Base-by-base conservation (phyloP, 164 flowering plant species). In the Berberis thunbergii region DNA sequence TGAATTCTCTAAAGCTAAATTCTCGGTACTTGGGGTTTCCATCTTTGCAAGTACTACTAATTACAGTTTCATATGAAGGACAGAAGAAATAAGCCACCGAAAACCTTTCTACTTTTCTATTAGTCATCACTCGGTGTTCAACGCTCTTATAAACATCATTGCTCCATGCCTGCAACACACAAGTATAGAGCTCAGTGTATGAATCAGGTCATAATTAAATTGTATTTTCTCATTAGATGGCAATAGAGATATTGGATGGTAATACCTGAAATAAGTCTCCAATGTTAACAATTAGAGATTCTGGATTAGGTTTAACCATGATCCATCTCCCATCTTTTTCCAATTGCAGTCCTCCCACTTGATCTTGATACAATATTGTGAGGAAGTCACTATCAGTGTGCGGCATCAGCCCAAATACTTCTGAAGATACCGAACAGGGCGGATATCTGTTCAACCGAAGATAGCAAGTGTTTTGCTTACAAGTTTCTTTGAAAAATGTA, bases 321-420 rank as follows among this genome's bases (percentile, higher is more conserved):
- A 87, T 62, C 97, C 97, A 90, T 57, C 71, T 80, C 10, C 85
- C 81, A 61, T 86, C 84, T 74, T 81, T 87, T 4, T 84, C 76
- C 41, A 90, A 66, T 41, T 90, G 92, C 45, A 90, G 43, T 4
- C 97, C 97, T 61, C 97, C 97, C 45, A 90, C 82, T 11, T 82
- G 72, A 65, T 90, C 94, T 73, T 90, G 94, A 56, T 80, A 78
- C 67, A 90, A 41, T 5, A 90, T 78, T 7, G 97, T 90, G 73
- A 90, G 87, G 76, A 87, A 90, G 59, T 87, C 91, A 42, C 87
- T 88, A 10, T 91, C 97, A 0, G 97, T 91, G 73, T 91, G 97
- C 2, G 96, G 93, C 87, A 83, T 81, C 45, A 91, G 63, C 4
- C 97, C 97, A 40, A 72, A 76, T 6, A 91, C 68, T 3, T 77